Base-by-base conservation (phyloP, 805 yeast genomes). In the Torulaspora indica region DNA sequence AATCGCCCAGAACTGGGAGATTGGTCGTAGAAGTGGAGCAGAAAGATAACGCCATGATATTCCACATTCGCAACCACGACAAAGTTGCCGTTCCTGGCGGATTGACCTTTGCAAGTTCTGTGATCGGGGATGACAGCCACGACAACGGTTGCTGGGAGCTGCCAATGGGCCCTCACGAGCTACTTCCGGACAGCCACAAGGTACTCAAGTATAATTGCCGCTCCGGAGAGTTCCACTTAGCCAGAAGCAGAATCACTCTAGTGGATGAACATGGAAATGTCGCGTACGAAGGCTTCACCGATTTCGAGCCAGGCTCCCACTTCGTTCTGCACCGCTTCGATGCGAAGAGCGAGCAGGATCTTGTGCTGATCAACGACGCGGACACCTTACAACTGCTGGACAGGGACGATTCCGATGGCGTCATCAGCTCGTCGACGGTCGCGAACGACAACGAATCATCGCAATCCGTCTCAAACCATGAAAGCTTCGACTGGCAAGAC, bases 121-220 rank as follows among this genome's bases (percentile, higher is more conserved):
- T 29, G 20, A 42, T 30, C 18, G 48, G 46, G 12, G 47, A 43
- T 20, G 18, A 18, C 4, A 8, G 10, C 4, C n/a, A 8, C 10
- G n/a, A 8, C 23, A 37, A 46, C 34, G 41, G 48, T n/a, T n/a
- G n/a, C 27, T 48, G 53, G 37, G 41, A 50, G 30, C 30, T 55
- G 28, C 55, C 50, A 32, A 48, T 53, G 52, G 58, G 58, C 3
- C 57, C 58, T 8, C 54, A 55, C 43, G 55, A 53, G 34, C 39
- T 55, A 17, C 42, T 42, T 35, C 49, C 47, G 9, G 57, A 51
- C 24, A 30, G 44, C 30, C 45, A 36, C 31, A 55, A 53, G 40
- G 42, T 47, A 4, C 34, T 55, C 15, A 43, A 36, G 14, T 20
- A 20, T 5, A 20, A 49, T 49, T 45, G 49, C 49, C 36, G 47